Evolutionary conservation across 2,329 filamentous ascomycete genomes (phyloP), one percentile per base, ranked within the genome.

Genomic region (Kalaharituber pfeilii): DNA sequence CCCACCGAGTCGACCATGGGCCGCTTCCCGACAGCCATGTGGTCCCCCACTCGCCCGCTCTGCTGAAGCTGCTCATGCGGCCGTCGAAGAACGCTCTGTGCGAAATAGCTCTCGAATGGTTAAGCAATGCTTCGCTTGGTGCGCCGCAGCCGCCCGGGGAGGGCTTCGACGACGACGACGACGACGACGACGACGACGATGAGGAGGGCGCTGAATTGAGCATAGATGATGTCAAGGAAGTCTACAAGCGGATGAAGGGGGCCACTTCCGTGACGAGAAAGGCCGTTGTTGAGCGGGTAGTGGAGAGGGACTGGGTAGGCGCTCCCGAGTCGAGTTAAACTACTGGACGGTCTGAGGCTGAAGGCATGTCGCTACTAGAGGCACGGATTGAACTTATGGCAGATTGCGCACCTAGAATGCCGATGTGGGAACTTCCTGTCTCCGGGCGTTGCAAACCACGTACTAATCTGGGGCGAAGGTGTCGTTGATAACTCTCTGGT

Each of bases 351-450:
- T 47, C 13, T 15, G 24, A 25, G 13, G 42, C 42, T 47, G 42
- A 47, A 15, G 33, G 33, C 22, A 47, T 22, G 15, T 22, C 22
- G 24, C 13, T 20, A 11, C 11, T 11, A 47, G 42, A 72, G 79
- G 11, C 70, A 77, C 55, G 80, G 80, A 26, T 65, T 83, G 53
- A 80, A 72, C 11, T 67, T 83, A 24, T 81, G 81, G 63, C 79
- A 82, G 65, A 68, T 82, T 24, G 79, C 80, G 53, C 81, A 81
- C 76, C 75, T 75, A 15, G 80, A 82, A 64, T 70, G 80, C 61
- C 75, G 80, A 60, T 75, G 59, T 61, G 52, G 18, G 55, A 22
- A 49, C 50, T 11, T 39, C 29, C 22, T 25, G n/a, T 44, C 20
- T 24, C 1, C 9, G 30, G 30, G n/a, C 9, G 9, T 44, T 28